Percentiles rank a stretch among this genome's conserved stretches.
Evolutionary conservation across 371 early-diverging fungal species (phyloP).

Genomic region (Circinella minor): DNA sequence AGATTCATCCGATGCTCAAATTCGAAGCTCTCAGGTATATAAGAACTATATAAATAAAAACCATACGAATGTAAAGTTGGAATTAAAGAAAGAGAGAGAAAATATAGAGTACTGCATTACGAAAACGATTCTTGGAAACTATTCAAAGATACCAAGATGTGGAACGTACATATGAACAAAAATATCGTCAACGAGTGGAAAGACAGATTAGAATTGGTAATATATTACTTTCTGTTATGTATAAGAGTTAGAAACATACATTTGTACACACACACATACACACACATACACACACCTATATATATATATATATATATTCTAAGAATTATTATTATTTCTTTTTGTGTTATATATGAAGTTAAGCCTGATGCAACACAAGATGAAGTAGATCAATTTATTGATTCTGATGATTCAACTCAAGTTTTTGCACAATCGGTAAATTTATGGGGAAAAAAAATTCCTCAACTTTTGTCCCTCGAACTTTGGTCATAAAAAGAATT

Average conservation of each 20-base stretch:
- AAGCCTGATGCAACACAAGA: constrained; percentile 78
- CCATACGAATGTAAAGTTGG: neutral
- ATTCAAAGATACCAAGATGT: constrained; percentile 83
- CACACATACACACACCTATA: no score
- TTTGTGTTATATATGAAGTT: constrained; percentile 44
- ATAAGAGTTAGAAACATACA: no score
- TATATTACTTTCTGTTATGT: neutral
- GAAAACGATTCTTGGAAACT: constrained; percentile 82
- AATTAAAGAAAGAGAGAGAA: no score
- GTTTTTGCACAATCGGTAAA: constrained; percentile 82
- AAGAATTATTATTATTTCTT: neutral
- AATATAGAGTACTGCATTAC: constrained; percentile 61
- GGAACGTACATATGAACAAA: constrained; percentile 79
- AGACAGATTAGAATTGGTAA: constrained; percentile 85
- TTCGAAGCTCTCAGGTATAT: constrained; percentile 45
- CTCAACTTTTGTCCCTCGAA: no score
- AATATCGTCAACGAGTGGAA: constrained; percentile 85
- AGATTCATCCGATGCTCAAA: constrained; percentile 31
- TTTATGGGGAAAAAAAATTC: neutral
- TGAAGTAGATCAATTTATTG: constrained; percentile 75
- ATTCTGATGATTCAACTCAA: constrained; percentile 68
- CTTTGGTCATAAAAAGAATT: no score
- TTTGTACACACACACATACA: no score
- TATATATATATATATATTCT: neutral
- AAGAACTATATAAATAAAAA: neutral